Conservation (phyloP, 129 eudicot genomes). For the Centaurea solstitialis region DNA sequence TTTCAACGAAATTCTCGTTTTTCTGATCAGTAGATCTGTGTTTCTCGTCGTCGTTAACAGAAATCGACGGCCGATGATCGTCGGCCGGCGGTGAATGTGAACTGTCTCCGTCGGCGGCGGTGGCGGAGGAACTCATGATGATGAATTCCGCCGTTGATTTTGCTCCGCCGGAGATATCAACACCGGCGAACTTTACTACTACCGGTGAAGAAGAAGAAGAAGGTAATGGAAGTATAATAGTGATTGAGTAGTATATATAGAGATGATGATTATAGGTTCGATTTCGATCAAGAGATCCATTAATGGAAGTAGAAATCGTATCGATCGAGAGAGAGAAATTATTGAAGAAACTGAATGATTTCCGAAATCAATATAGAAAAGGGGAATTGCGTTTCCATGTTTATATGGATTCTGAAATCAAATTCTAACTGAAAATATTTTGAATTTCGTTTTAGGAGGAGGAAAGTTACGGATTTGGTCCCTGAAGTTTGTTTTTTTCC, state of each 20-base stretch:
- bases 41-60: neutral
- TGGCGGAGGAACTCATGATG: slow-evolving; percentile 15
- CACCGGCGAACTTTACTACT: neutral
- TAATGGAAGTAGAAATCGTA: neutral
- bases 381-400: neutral
- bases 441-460: too few relatives aligned
- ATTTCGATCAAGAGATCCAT: neutral
- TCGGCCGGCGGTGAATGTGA: neutral
- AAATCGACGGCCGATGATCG: neutral
- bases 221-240: neutral
- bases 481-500: too few relatives aligned
- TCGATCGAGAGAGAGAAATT: neutral
- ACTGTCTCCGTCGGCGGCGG: neutral
- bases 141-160: slow-evolving; percentile 7
- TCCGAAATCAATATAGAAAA: neutral
- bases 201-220: neutral
- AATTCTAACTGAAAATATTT: neutral
- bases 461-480: too few relatives aligned
- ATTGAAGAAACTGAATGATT: neutral
- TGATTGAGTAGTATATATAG: neutral
- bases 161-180: neutral
- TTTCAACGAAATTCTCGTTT: neutral
- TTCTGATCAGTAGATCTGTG: neutral
- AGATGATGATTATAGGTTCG: neutral
- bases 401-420: neutral